Evolutionary conservation across 2,329 filamentous ascomycete genomes (phyloP), one percentile per base, ranked within the genome.

Genomic region (Fusarium longipes): DNA sequence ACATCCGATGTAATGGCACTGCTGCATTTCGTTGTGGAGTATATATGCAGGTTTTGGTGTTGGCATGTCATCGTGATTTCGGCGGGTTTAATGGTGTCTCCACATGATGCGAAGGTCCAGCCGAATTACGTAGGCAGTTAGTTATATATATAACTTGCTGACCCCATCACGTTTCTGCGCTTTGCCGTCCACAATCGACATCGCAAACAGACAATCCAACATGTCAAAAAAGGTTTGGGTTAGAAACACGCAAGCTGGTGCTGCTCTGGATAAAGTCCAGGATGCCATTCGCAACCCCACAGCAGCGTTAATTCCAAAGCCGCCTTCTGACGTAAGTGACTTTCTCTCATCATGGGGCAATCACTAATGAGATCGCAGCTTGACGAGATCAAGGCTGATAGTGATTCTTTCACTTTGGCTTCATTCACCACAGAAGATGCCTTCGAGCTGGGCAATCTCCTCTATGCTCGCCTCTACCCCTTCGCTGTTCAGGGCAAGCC

Each of bases 391-490:
- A 74, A 75, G 40, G 71, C 73, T n/a, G 74, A 76, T 25, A 78
- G 79, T 39, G 79, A 83, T 70, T 81, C 80, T 8, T 81, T 85
- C 73, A 78, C 75, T 1, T 70, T 85, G 24, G 72, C 77, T 12
- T 76, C 84, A 65, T 92, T 92, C 78, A 91, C 88, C 3, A 80
- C 83, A 54, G 79, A 84, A 24, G 88, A 90, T 70, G 90, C 89
- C 49, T 90, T 87, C 82, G 82, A 85, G 32, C 84, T 92, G 6
- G 90, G 90, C 59, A 84, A 85, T 65, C 84, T 88, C 20, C 83
- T 92, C 25, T 86, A 89, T 70, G 85, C 83, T 36, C 84, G 88
- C n/a, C 85, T 92, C 9, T 79, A 86, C 29, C 81, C 84, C 8
- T 82, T 87, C 57, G 73, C 82, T 9, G 33, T 70, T 3, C 43